A percentile compares a stretch with the other conserved stretches of the same genome.
phyloP scores from a whole-genome alignment of 164 flowering plant genomes.

The Vitis cinerea region DNA sequence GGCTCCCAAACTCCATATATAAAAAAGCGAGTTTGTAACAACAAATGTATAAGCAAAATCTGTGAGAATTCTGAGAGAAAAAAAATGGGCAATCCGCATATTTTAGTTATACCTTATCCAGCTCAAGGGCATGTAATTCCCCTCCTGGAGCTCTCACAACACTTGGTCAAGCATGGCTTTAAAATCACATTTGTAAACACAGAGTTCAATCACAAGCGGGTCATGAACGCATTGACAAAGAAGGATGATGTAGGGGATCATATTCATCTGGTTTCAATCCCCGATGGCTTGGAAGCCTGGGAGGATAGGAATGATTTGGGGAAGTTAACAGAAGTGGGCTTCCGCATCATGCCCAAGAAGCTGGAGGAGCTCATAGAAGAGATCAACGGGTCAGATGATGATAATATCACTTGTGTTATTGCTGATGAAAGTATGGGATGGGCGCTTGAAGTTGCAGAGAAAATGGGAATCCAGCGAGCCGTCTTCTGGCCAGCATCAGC shows the following conservation, averaged over 20 bases:
- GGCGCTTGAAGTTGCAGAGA: constrained; percentile 31
- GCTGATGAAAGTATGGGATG: constrained; percentile 36
- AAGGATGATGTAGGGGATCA: not conserved
- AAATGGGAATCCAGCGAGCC: constrained; percentile 27
- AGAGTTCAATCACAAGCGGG: constrained; percentile 19
- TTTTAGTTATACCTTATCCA: constrained; percentile 35
- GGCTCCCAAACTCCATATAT: not conserved
- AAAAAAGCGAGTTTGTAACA: not conserved
- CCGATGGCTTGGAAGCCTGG: constrained; percentile 33
- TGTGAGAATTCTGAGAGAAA: not conserved
- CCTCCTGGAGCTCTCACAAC: constrained; percentile 33
- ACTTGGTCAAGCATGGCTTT: constrained; percentile 27
- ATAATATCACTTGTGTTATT: constrained; percentile 22
- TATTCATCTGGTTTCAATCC: constrained; percentile 27
- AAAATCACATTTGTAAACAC: constrained; percentile 39
- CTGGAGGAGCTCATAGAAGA: constrained; percentile 30
- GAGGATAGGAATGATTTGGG: constrained; percentile 25
- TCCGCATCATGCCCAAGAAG: constrained; percentile 19
- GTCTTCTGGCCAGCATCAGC: constrained; percentile 40
- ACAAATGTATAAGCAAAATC: too few relatives aligned
- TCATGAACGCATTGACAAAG: constrained; percentile 15
- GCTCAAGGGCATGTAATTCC: constrained; percentile 58
- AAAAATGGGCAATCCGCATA: constrained; percentile 30
- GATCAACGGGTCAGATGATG: constrained; percentile 13
- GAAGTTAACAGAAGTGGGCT: constrained; percentile 11